Evolutionary conservation across 495 filamentous ascomycete species (phyloP), one percentile per base, ranked within the genome.

Genomic region (Darksidea phi): DNA sequence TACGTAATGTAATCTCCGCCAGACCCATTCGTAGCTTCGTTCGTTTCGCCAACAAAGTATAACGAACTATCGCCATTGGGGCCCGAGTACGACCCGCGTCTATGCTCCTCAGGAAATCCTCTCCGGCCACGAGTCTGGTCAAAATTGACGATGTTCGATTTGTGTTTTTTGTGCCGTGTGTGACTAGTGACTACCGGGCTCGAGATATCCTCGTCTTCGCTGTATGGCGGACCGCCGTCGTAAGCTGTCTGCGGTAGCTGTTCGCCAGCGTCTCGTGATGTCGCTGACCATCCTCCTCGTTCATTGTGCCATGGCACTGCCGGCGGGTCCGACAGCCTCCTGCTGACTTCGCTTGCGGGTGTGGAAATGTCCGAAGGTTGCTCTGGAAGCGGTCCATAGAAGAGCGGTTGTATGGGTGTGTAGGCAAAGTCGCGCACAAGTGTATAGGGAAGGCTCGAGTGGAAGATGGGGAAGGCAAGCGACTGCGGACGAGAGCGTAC

Each of bases 391-490:
- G 94, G 91, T 23, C 94, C 94, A 78, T 97, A 97, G 79, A 97
- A 93, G 67, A 96, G 76, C 13, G 90, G 91, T 70, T 97, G 89
- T 18, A 79, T 79, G 13, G 82, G 65, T 6, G 90, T 85, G 68
- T 97, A 99, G 45, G 95, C 94, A 74, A 97, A 99, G 78, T 99
- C 94, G 64, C 95, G 88, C 32, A 99, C 92, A 7, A 87, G 80
- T 47, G 93, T 82, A 70, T 97, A 97, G 7, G 89, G 74, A n/a
- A 97, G 82, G 70, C 86, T 93, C 38, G 93, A 91, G 69, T 90
- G 88, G 76, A 91, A 96, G 65, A 88, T 72, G 1, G 91, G 87
- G 62, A 91, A 92, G 38, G 89, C 81, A 69, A 87, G 83, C 20
- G 90, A 90, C 64, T 80, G 78, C 38, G 90, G 88, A 63, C 94